Conservation (phyloP, 2,329 filamentous ascomycete species). For the Rasamsonia emersonii region DNA sequence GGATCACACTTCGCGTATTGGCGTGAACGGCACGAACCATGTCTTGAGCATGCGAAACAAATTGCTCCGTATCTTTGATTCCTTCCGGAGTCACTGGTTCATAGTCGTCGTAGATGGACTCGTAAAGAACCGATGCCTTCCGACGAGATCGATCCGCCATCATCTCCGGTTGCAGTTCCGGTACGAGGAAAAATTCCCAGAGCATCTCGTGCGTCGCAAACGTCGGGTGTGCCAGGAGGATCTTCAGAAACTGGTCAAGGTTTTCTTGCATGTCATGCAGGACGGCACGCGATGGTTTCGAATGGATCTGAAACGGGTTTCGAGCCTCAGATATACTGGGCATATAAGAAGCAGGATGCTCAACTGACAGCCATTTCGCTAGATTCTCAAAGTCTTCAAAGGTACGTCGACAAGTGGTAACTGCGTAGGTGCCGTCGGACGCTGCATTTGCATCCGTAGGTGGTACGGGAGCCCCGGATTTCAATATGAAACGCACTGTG, state of each 20-base stretch:
- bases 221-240: constrained; percentile 78
- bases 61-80: constrained; percentile 81
- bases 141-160: constrained; percentile 80
- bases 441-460: constrained; percentile 36
- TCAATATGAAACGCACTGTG: constrained; percentile 83
- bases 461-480: constrained; percentile 70
- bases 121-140: constrained; percentile 73
- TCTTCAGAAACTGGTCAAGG: constrained; percentile 80
- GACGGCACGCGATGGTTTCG: constrained; percentile 78
- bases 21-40: constrained; percentile 79
- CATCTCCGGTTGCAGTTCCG: constrained; percentile 81
- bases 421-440: constrained; percentile 63
- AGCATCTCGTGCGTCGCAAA: constrained; percentile 95
- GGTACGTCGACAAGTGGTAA: constrained; percentile 87
- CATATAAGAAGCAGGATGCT: constrained; percentile 93
- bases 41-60: constrained; percentile 83
- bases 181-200: constrained; percentile 98
- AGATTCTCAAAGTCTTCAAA: constrained; percentile 87
- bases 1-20: constrained; percentile 71
- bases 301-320: constrained; percentile 87
- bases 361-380: constrained; percentile 69
- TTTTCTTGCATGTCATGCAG: constrained; percentile 80
- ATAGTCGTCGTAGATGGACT: constrained; percentile 83
- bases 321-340: constrained; percentile 68
- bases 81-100: constrained; percentile 64